Conservation (phyloP, 768 basidiomycete genomes). For the Boletus rex-veris region DNA sequence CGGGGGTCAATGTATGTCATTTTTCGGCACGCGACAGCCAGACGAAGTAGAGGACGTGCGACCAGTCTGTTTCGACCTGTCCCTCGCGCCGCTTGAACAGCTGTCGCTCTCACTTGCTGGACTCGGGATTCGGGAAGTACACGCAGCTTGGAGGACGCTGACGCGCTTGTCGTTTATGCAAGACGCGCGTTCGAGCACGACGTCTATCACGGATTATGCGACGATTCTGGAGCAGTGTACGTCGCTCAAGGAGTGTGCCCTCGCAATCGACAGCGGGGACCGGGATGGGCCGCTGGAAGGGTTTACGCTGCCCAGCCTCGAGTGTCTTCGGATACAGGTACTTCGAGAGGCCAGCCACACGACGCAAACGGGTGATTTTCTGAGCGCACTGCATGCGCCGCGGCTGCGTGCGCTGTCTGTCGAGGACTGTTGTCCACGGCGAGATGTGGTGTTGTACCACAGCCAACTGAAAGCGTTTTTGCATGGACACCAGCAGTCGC, state of each 20-base stretch:
- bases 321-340: slow-evolving; percentile 14
- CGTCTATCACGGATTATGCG: slow-evolving; percentile 21
- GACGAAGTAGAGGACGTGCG: slow-evolving; percentile 1
- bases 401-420: slow-evolving; percentile 14
- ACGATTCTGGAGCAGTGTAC: slow-evolving; percentile 18
- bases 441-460: slow-evolving; percentile 13
- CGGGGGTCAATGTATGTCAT: slow-evolving; percentile 11
- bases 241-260: slow-evolving; percentile 20
- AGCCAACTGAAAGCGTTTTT: slow-evolving; percentile 16
- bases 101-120: slow-evolving; percentile 21
- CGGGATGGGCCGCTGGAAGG: slow-evolving; percentile 7
- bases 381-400: slow-evolving; percentile 14
- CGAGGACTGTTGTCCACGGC: slow-evolving; percentile 16
- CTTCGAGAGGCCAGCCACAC: slow-evolving; percentile 16
- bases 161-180: slow-evolving; percentile 25
- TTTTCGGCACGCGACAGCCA: background rate
- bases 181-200: slow-evolving; percentile 17
- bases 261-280: slow-evolving; percentile 11
- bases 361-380: slow-evolving; percentile 18
- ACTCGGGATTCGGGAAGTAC: slow-evolving; percentile 15
- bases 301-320: slow-evolving; percentile 17
- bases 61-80: slow-evolving; percentile 14
- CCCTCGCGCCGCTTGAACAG: slow-evolving; percentile 9
- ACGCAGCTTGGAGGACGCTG: slow-evolving; percentile 15
- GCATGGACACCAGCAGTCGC: slow-evolving; percentile 4